phyloP scores from a whole-genome alignment of 805 yeast species.

The Naumovozyma castellii region DNA sequence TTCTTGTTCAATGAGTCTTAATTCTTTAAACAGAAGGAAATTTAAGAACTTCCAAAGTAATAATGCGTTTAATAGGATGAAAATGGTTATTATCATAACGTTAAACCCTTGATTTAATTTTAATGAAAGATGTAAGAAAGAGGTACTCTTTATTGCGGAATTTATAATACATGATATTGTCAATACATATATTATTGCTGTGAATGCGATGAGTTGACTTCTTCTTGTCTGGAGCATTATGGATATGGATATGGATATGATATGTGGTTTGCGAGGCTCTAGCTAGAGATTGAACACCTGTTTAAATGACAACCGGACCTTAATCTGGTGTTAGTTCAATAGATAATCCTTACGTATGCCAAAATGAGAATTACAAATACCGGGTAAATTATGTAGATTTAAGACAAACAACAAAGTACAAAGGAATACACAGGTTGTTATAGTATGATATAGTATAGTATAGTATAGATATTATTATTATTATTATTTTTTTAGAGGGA shows the following conservation, averaged over 20 bases:
- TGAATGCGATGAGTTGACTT: neutral
- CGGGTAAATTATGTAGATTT: no score
- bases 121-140: slow-evolving; percentile 37
- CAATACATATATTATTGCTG: neutral
- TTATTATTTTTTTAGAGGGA: no score
- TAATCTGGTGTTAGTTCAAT: no score
- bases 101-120: slow-evolving; percentile 43
- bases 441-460: no score
- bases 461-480: no score
- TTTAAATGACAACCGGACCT: no score
- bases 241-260: neutral
- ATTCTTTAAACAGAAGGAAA: slow-evolving; percentile 55
- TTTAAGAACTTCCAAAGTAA: slow-evolving; percentile 43
- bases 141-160: slow-evolving; percentile 2
- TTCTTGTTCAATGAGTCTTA: slow-evolving; percentile 67
- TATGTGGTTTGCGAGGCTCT: neutral
- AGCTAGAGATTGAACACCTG: no score
- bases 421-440: no score
- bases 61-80: slow-evolving; percentile 33
- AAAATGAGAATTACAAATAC: no score
- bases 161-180: neutral
- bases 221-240: neutral
- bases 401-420: no score
- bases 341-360: no score
- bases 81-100: slow-evolving; percentile 34